These are phyloP conservation scores for Aspergillus piperis DNA, from an alignment of 2,329 filamentous ascomycete species.

Conservation along the genomic window DNA sequence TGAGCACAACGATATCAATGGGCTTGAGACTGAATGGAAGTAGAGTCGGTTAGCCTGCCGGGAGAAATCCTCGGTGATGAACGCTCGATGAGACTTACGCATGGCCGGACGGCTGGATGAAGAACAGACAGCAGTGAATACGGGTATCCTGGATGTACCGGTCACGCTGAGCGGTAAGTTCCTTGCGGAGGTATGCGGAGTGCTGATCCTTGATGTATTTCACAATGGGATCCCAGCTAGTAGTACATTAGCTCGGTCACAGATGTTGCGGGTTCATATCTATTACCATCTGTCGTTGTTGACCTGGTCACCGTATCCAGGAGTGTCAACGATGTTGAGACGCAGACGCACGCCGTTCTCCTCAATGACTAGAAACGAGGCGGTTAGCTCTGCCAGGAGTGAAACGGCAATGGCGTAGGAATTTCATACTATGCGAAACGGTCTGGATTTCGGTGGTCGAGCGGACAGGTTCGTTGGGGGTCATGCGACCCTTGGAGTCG, in stretches of 20 bases:
- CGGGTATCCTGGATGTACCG: conserved; percentile 99
- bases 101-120: conserved; percentile 98
- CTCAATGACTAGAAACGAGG: conserved; percentile 69
- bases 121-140: conserved; percentile 99
- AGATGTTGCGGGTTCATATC: conserved; percentile 2
- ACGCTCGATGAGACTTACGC: conserved; percentile 52
- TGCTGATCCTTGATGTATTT: conserved; percentile 99
- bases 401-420: background rate
- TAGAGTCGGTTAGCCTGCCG: conserved; percentile 14
- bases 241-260: conserved; percentile 23
- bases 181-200: conserved; percentile 97
- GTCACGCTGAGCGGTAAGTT: conserved; percentile 97
- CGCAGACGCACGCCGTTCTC: conserved; percentile 97
- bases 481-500: conserved; percentile 94
- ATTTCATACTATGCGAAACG: conserved; percentile 74
- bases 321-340: conserved; percentile 98
- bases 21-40: conserved; percentile 69
- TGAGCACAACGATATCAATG: conserved; percentile 98
- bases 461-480: conserved; percentile 89
- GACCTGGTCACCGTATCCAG: conserved; percentile 96
- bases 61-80: background rate
- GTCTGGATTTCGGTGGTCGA: conserved; percentile 97
- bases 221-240: conserved; percentile 95
- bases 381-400: conserved; percentile 20
- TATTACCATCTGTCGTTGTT: conserved; percentile 93